Evolutionary conservation across 176 grass and related monocot genomes (phyloP), one percentile per base, ranked within the genome.

Genomic region (Thalia dealbata): DNA sequence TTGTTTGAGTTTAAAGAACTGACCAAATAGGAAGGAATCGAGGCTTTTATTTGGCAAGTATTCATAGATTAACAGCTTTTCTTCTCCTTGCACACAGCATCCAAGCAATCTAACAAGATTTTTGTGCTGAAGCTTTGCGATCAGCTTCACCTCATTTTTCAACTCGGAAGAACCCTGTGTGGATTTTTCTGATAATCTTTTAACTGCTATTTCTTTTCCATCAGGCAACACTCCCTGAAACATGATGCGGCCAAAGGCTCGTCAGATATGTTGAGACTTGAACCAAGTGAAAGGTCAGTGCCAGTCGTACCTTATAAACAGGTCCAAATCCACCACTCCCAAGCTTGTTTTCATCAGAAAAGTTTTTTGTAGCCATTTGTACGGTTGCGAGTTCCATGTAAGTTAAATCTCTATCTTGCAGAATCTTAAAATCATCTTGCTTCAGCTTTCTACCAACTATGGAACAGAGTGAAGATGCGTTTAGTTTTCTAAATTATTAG

Each of bases 71-170:
- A 67, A 23, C 63, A 77, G 64, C 62, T 46, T 77, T 51, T 77
- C 75, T 29, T 77, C 61, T 50, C 62, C 61, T 52, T 77, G 22
- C 12, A 77, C 61, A 27, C 75, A 77, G 26, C 75, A 77, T 32
- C 75, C 75, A 7, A 77, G 38, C n/a, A 77, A 46, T n/a, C 26
- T 25, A 35, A 77, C 75, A n/a, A 77, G 75, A 67, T 67, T 77
- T 41, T 32, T 21, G 27, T 77, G 75, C 46, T 77, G 75, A 77
- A 77, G 44, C 9, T 77, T 77, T 11, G 75, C 62, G 24, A 77
- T 77, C 16, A 67, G 65, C 75, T 32, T 54, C 28, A 77, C 75
- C 61, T 77, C 75, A 32, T 67, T 77, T 61, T 54, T 67, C 62
- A 77, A 77, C 48, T 77, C 61, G 52, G 46, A 14, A 23, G 21